Conservation (phyloP, 345 rosid species). For the Salix brachista region DNA sequence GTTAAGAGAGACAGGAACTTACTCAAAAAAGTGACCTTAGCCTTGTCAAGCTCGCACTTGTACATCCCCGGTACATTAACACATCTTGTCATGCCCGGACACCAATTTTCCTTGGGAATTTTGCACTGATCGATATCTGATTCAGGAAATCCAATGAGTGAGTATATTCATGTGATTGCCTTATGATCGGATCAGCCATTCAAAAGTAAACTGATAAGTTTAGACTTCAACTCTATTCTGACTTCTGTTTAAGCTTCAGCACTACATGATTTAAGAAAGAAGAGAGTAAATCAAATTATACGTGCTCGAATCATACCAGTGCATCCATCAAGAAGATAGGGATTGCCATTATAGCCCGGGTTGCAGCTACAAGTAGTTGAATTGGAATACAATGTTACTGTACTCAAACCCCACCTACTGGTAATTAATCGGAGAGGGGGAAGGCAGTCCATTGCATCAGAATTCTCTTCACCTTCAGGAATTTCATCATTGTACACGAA, state of each 20-base stretch:
- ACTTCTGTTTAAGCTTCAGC: neutral
- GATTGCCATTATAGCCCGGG: constrained; percentile 8
- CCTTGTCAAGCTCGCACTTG: neutral
- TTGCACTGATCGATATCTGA: constrained; percentile 21
- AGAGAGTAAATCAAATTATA: no score
- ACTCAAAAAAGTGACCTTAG: no score
- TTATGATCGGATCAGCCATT: neutral
- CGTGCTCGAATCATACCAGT: neutral
- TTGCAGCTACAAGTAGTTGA: neutral
- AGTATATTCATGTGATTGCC: neutral
- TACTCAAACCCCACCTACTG: no score
- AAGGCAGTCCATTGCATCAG: no score
- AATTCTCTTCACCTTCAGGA: no score
- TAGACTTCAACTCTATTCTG: neutral
- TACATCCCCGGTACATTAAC: neutral
- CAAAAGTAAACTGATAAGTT: neutral
- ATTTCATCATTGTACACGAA: no score
- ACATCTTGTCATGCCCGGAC: constrained; percentile 3
- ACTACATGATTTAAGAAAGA: no score
- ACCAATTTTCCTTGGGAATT: neutral
- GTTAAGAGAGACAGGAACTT: no score
- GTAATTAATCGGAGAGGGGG: no score
- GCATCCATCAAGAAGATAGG: constrained; percentile 15
- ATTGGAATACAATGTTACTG: neutral
- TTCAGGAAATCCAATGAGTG: neutral